Evolutionary conservation across 441 rosid genomes (phyloP).

Genomic region (Aquilaria agallochum): DNA sequence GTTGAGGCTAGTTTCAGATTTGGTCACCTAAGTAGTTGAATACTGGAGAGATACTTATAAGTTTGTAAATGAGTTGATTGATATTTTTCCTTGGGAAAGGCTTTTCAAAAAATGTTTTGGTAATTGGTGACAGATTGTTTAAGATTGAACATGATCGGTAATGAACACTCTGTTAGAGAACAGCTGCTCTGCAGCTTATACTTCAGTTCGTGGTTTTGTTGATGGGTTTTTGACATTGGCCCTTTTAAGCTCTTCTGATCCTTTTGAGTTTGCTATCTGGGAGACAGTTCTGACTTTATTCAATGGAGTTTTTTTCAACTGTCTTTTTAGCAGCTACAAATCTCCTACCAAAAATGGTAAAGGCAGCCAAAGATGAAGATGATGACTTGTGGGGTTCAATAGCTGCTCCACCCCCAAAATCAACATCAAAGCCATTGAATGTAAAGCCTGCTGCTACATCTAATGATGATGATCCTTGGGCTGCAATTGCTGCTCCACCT

Average conservation of each 20-base stretch:
- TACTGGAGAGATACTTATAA: no score
- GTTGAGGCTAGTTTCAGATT: neutral
- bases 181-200: neutral
- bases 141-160: no score
- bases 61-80: neutral
- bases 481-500: slow-evolving; percentile 93
- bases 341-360: slow-evolving; percentile 49
- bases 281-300: no score
- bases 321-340: slow-evolving; percentile 40
- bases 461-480: slow-evolving; percentile 91
- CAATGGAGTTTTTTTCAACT: neutral
- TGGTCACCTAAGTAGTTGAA: neutral
- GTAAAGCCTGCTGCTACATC: slow-evolving; percentile 43
- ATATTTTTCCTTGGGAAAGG: no score
- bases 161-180: no score
- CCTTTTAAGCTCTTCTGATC: neutral
- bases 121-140: no score
- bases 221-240: neutral
- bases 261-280: neutral
- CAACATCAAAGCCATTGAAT: slow-evolving; percentile 59
- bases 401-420: slow-evolving; percentile 82
- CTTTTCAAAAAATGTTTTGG: no score
- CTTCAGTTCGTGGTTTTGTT: neutral
- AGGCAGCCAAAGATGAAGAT: slow-evolving; percentile 54
- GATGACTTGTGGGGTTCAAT: slow-evolving; percentile 97